Conservation (phyloP, 2,329 filamentous ascomycete species). For the Diaporthe helianthi region DNA sequence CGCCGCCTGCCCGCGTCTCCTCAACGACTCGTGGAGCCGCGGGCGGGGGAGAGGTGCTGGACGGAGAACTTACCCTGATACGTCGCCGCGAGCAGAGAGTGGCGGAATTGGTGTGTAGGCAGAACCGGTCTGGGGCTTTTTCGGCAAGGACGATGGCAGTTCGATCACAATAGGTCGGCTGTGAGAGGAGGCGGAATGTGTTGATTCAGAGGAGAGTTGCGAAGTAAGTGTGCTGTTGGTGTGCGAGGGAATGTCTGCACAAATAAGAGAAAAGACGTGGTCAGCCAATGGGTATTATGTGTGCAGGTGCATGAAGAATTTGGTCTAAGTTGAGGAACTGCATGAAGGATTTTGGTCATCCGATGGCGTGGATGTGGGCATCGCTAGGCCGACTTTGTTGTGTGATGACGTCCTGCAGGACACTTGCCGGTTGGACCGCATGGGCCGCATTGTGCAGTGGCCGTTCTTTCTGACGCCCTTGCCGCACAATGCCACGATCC, state of each 20-base stretch:
- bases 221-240: slow-evolving; percentile 31
- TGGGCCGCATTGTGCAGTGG: slow-evolving; percentile 3
- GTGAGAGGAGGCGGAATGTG: slow-evolving; percentile 28
- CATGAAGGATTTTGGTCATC: slow-evolving; percentile 29
- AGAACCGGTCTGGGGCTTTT: slow-evolving; percentile 49
- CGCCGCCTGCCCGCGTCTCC: slow-evolving; percentile 16
- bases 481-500: slow-evolving; percentile 22
- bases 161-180: slow-evolving; percentile 63
- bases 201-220: slow-evolving; percentile 38
- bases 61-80: slow-evolving; percentile 58
- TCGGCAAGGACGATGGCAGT: slow-evolving; percentile 47
- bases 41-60: slow-evolving; percentile 18
- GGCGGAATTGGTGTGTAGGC: slow-evolving; percentile 55
- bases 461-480: slow-evolving; percentile 19
- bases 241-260: neutral
- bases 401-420: slow-evolving; percentile 25
- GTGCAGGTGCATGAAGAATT: slow-evolving; percentile 7
- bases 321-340: neutral
- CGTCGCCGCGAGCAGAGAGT: slow-evolving; percentile 64
- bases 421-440: slow-evolving; percentile 13
- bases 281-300: slow-evolving; percentile 14
- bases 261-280: slow-evolving; percentile 7
- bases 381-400: slow-evolving; percentile 6
- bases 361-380: slow-evolving; percentile 17
- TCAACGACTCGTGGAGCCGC: slow-evolving; percentile 10